Conservation (phyloP, 177 flowering plant genomes). For the Vitis hybrid region DNA sequence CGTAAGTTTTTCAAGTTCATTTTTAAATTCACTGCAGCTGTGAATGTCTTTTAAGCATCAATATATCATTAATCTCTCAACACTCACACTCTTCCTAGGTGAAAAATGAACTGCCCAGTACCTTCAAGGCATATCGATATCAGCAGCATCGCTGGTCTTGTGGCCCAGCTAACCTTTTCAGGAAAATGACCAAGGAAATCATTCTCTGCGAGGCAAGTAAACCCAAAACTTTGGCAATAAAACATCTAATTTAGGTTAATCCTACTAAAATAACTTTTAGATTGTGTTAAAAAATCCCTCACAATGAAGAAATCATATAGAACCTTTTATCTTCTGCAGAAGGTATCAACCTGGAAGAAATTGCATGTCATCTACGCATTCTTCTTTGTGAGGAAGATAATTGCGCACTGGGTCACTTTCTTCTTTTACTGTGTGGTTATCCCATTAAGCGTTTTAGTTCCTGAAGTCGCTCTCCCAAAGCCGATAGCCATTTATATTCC, state of each 20-base stretch:
- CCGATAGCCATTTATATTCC: constrained; percentile 58
- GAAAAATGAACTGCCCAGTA: constrained; percentile 76
- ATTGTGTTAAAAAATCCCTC: not conserved
- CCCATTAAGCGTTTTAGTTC: constrained; percentile 52
- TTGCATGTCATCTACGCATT: constrained; percentile 60
- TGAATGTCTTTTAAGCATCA: not conserved
- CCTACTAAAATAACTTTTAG: too few relatives aligned
- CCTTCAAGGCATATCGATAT: constrained; percentile 60
- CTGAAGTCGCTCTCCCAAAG: constrained; percentile 56
- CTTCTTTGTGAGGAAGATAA: constrained; percentile 75
- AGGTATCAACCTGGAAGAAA: constrained; percentile 64
- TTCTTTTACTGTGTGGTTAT: constrained; percentile 69
- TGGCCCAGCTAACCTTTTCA: constrained; percentile 67
- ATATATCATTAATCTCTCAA: not conserved
- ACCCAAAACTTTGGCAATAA: not conserved
- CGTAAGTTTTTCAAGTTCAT: constrained; percentile 18
- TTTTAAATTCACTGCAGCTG: not conserved
- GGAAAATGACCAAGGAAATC: constrained; percentile 69
- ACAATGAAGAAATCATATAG: not conserved
- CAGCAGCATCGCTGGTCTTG: constrained; percentile 84
- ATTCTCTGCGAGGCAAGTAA: constrained; percentile 40
- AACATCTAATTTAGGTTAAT: not conserved
- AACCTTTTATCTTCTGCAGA: constrained; percentile 42
- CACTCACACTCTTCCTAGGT: constrained; percentile 32
- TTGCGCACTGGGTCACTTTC: constrained; percentile 73